Evolutionary conservation across 192 early-diverging fungal species (phyloP).

Genomic region (Paraglomus brasilianum): DNA sequence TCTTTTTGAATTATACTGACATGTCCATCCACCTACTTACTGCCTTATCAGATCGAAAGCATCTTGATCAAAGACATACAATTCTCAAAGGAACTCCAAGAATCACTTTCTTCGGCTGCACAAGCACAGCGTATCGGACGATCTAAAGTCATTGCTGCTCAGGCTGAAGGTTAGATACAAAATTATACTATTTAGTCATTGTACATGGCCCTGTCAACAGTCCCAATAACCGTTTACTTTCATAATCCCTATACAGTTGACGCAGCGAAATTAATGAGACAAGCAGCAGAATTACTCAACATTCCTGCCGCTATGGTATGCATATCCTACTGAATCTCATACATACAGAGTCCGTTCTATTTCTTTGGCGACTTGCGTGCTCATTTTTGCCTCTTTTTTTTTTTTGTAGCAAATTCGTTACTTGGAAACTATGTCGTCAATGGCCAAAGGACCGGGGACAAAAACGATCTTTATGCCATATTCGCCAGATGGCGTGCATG

Average conservation of each 20-base stretch:
- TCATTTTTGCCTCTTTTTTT: not conserved
- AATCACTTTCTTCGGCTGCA: slow-evolving; percentile 82
- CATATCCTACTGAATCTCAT: not conserved
- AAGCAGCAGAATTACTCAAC: slow-evolving; percentile 90
- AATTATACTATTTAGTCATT: not conserved
- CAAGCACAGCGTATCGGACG: slow-evolving; percentile 88
- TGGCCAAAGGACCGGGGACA: slow-evolving; percentile 72
- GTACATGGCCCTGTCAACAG: too few species aligned
- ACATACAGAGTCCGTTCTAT: not conserved
- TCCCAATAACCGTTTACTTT: not conserved
- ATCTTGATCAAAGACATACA: slow-evolving; percentile 87
- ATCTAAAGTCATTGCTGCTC: slow-evolving; percentile 86
- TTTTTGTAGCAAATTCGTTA: slow-evolving; percentile 82
- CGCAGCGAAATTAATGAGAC: slow-evolving; percentile 86
- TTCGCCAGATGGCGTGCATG: too few species aligned
- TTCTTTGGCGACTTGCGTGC: slow-evolving; percentile 14
- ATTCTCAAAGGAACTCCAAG: slow-evolving; percentile 74
- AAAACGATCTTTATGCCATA: slow-evolving; percentile 71
- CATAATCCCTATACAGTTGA: slow-evolving; percentile 69
- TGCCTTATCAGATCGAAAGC: slow-evolving; percentile 50
- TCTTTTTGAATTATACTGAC: not conserved
- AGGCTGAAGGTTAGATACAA: slow-evolving; percentile 55
- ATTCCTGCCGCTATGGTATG: slow-evolving; percentile 65
- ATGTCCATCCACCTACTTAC: not conserved
- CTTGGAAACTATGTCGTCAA: slow-evolving; percentile 77